Evolutionary conservation across 1,284 basidiomycete species (phyloP).

Genomic region (Melanopsichium pennsylvanicum): DNA sequence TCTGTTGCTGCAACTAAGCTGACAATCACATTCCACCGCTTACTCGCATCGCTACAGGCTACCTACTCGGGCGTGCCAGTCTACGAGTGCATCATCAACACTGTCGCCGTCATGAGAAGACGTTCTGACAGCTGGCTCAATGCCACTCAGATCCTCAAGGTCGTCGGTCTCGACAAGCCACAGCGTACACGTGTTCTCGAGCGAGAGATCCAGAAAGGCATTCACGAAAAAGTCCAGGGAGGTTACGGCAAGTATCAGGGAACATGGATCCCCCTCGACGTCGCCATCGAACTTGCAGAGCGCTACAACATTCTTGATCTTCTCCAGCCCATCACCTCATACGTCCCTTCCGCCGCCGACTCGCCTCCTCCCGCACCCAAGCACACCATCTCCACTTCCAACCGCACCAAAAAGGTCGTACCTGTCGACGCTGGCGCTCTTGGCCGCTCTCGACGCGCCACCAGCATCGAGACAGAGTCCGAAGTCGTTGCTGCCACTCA

Average conservation of each 20-base stretch:
- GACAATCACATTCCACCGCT: too few species aligned
- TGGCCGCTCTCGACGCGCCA: slow-evolving; percentile 54
- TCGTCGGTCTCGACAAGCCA: slow-evolving; percentile 98
- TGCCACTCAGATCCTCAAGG: slow-evolving; percentile 98
- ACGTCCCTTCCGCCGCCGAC: slow-evolving; percentile 80
- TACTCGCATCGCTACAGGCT: slow-evolving; percentile 48
- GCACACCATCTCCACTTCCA: slow-evolving; percentile 72
- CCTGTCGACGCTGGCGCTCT: slow-evolving; percentile 52
- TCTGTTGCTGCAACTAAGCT: not conserved
- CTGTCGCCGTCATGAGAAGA: slow-evolving; percentile 89
- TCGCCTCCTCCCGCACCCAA: slow-evolving; percentile 94
- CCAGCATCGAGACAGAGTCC: slow-evolving; percentile 62
- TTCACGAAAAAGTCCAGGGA: slow-evolving; percentile 99
- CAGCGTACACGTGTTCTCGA: slow-evolving; percentile 96
- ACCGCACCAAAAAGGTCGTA: slow-evolving; percentile 56
- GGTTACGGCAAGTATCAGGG: slow-evolving; percentile 99
- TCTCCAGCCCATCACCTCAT: slow-evolving; percentile 94
- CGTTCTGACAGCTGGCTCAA: slow-evolving; percentile 93
- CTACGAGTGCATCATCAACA: slow-evolving; percentile 67
- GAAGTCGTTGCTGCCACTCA: slow-evolving; percentile 45
- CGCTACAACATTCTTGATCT: slow-evolving; percentile 91
- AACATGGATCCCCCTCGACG: slow-evolving; percentile 97
- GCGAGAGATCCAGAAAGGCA: slow-evolving; percentile 96
- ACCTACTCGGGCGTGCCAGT: slow-evolving; percentile 68
- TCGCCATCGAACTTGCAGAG: slow-evolving; percentile 83